phyloP scores from a whole-genome alignment of 2,329 filamentous ascomycete species.

The Beauveria sp. region DNA sequence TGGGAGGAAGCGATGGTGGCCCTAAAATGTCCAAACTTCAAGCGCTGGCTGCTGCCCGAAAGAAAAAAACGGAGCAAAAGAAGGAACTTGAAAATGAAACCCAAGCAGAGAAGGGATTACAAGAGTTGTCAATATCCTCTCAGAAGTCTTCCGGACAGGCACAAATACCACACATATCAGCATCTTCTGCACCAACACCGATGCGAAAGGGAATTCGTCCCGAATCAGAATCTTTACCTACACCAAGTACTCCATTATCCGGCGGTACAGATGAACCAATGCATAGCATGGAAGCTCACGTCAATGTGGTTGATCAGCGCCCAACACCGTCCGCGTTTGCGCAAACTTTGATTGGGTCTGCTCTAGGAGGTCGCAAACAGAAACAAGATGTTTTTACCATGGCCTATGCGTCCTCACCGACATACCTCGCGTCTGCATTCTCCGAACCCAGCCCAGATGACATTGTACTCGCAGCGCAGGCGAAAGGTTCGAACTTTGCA shows the following conservation, averaged over 20 bases:
- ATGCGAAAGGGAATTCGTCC: not conserved
- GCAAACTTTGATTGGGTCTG: conserved; percentile 41
- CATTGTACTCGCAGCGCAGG: conserved; percentile 77
- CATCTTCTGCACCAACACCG: not conserved
- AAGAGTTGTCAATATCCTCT: conserved; percentile 25
- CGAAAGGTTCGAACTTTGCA: conserved; percentile 68
- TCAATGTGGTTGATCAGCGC: not conserved
- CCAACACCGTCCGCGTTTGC: conserved; percentile 49
- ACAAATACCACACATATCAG: not conserved
- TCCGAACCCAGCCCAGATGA: conserved; percentile 87
- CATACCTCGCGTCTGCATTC: conserved; percentile 57
- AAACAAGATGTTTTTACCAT: conserved; percentile 31
- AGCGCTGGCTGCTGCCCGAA: conserved; percentile 76
- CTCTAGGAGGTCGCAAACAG: conserved; percentile 22
- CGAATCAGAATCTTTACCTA: not conserved
- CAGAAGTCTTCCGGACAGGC: conserved; percentile 4
- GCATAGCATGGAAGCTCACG: not conserved
- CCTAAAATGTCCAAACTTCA: conserved; percentile 84
- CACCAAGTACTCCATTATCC: not conserved
- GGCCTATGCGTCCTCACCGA: conserved; percentile 43
- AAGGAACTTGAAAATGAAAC: conserved; percentile 23
- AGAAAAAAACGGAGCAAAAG: conserved; percentile 69
- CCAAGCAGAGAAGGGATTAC: conserved; percentile 22
- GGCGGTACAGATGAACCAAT: not conserved
- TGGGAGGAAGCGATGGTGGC: conserved; percentile 64